Conservation (phyloP, 257 asterid species). For the Fraxinus americana region DNA sequence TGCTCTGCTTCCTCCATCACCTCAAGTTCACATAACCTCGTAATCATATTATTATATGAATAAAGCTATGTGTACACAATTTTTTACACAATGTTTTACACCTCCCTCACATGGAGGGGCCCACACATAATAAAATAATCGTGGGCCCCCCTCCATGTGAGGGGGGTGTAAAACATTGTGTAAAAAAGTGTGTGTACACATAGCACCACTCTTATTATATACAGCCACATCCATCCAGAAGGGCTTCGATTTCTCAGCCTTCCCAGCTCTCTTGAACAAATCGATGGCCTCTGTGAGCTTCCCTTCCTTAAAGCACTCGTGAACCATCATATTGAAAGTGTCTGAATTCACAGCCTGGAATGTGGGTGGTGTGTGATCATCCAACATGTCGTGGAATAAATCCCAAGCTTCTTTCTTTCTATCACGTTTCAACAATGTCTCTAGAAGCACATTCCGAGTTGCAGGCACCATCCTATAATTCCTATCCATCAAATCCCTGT, state of each 20-base stretch:
- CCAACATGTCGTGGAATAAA: constrained; percentile 77
- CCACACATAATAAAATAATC: too few species aligned
- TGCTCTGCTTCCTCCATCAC: constrained; percentile 78
- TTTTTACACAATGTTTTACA: too few species aligned
- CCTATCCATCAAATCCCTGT: constrained; percentile 60
- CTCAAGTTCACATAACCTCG: constrained; percentile 68
- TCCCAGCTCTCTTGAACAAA: constrained; percentile 75
- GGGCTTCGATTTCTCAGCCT: constrained; percentile 75
- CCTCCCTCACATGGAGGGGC: too few species aligned
- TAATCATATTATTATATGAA: constrained; percentile 73
- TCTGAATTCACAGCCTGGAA: constrained; percentile 88
- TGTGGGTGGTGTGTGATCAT: constrained; percentile 88
- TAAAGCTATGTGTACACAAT: too few species aligned
- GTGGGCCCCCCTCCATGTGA: too few species aligned
- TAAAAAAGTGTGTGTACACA: too few species aligned
- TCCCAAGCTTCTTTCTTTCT: constrained; percentile 76
- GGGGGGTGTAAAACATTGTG: too few species aligned
- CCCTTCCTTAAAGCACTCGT: constrained; percentile 73
- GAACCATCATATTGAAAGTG: constrained; percentile 68
- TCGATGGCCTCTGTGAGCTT: constrained; percentile 68
- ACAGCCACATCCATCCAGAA: constrained; percentile 87
- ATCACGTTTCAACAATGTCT: constrained; percentile 71
- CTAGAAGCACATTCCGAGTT: constrained; percentile 69
- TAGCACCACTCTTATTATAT: too few species aligned
- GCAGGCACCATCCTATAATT: constrained; percentile 75